Evolutionary conservation across 345 rosid species (phyloP).

Genomic region (Geranium brycei): DNA sequence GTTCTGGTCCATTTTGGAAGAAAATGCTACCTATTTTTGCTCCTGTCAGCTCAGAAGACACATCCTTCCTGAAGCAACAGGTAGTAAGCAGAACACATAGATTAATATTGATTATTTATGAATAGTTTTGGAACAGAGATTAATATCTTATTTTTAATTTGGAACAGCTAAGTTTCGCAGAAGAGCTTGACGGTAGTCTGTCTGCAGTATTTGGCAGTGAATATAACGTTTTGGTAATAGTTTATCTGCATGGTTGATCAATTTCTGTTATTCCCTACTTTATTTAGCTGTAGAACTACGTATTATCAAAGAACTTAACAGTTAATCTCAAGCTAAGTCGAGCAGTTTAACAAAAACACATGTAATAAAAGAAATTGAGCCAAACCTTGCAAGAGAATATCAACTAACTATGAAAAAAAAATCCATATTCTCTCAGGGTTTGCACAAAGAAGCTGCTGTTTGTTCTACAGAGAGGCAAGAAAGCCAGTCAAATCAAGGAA

Average conservation of each 20-base stretch:
- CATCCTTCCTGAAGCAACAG: conserved; percentile 67
- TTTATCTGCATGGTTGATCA: conserved; percentile 6
- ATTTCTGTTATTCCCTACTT: conserved; percentile 7
- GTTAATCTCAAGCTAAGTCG: conserved; percentile 1
- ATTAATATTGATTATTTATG: conserved; percentile 7
- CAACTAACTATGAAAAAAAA: conserved; percentile 8
- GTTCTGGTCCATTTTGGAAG: conserved; percentile 74
- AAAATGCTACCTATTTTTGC: conserved; percentile 66
- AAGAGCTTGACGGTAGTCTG: conserved; percentile 60
- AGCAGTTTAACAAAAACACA: too few relatives aligned
- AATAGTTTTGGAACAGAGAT: conserved; percentile 1
- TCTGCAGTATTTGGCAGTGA: conserved; percentile 43
- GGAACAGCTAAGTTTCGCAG: conserved; percentile 50
- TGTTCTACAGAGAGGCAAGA: conserved; percentile 28
- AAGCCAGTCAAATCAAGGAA: conserved; percentile 26
- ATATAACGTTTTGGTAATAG: conserved; percentile 38
- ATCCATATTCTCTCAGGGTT: conserved; percentile 27
- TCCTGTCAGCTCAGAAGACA: conserved; percentile 48
- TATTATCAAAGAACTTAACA: background rate
- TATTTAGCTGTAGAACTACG: background rate
- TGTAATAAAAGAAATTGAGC: too few relatives aligned
- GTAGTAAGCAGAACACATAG: conserved; percentile 22
- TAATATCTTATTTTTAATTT: conserved; percentile 13
- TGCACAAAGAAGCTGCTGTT: conserved; percentile 28
- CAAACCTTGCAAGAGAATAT: background rate